These are phyloP conservation scores for Neonectria coccinea DNA, from an alignment of 2,329 filamentous ascomycete genomes.

Conservation along the genomic window DNA sequence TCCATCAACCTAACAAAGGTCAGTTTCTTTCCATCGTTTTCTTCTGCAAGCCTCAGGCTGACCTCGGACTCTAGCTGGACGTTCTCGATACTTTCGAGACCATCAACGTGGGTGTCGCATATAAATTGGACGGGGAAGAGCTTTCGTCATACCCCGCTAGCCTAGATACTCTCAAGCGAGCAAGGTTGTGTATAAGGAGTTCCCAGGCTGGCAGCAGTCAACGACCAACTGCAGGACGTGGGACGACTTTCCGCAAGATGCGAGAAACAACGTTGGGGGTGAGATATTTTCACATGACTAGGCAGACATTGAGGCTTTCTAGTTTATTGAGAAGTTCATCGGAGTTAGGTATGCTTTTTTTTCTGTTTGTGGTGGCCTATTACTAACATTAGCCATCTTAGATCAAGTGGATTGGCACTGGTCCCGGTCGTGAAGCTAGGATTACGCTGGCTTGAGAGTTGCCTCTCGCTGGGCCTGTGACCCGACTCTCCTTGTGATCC, in stretches of 20 bases:
- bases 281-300: conserved; percentile 2
- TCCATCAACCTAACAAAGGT: conserved; percentile 22
- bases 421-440: conserved; percentile 35
- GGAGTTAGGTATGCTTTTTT: conserved; percentile 11
- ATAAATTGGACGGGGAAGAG: conserved; percentile 16
- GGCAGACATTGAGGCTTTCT: conserved; percentile 1
- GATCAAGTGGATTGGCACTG: conserved; percentile 37
- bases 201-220: conserved; percentile 33
- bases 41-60: conserved; percentile 3
- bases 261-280: conserved; percentile 28
- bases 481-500: conserved; percentile 7
- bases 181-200: conserved; percentile 28
- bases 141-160: conserved; percentile 19
- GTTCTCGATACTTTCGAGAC: conserved; percentile 27
- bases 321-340: conserved; percentile 16
- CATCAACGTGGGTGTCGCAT: conserved; percentile 27
- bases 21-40: conserved; percentile 9
- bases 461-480: conserved; percentile 3
- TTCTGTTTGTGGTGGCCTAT: not conserved
- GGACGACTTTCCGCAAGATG: conserved; percentile 27
- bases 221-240: conserved; percentile 24
- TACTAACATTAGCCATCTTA: conserved; percentile 14
- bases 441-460: conserved; percentile 28
- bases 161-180: conserved; percentile 12
- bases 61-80: conserved; percentile 14